A percentile compares a stretch with the other conserved stretches of the same genome.
phyloP scores from a whole-genome alignment of 805 yeast species.

The Suhomyces faveliae region DNA sequence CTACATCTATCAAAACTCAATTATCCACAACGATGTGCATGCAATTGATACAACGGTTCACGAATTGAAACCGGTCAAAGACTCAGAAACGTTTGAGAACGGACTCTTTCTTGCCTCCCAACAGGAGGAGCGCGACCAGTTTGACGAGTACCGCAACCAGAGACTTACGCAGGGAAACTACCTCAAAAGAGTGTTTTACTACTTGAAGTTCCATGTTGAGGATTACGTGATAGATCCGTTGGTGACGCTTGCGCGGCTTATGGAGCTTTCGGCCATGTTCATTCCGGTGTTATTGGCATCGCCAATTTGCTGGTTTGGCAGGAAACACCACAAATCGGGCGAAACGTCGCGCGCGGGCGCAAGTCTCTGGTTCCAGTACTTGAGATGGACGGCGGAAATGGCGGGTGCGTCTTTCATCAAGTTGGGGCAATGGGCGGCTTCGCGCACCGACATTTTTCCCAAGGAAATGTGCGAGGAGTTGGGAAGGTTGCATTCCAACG shows the following conservation, averaged over 20 bases:
- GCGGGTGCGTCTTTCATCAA: slow-evolving; percentile 94
- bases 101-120: slow-evolving; percentile 63
- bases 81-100: slow-evolving; percentile 67
- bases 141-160: slow-evolving; percentile 29
- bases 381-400: slow-evolving; percentile 66
- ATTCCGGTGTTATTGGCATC: slow-evolving; percentile 62
- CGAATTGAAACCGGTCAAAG: slow-evolving; percentile 42
- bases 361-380: slow-evolving; percentile 63
- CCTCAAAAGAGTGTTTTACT: slow-evolving; percentile 32
- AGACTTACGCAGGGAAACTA: slow-evolving; percentile 19
- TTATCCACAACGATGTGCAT: slow-evolving; percentile 27
- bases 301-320: slow-evolving; percentile 67
- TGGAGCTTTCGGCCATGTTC: slow-evolving; percentile 65
- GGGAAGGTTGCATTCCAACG: slow-evolving; percentile 77
- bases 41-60: slow-evolving; percentile 35
- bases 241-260: slow-evolving; percentile 63
- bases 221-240: slow-evolving; percentile 70
- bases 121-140: slow-evolving; percentile 46
- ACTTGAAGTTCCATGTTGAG: slow-evolving; percentile 41
- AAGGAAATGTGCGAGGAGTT: slow-evolving; percentile 73
- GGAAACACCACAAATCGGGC: slow-evolving; percentile 30
- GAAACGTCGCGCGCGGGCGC: slow-evolving; percentile 55
- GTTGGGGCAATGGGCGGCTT: slow-evolving; percentile 99
- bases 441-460: slow-evolving; percentile 91
- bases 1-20: background rate